Percentiles rank a stretch among this genome's conserved stretches.
phyloP scores from a whole-genome alignment of 192 early-diverging fungal species.

The Backusella australiensis region DNA sequence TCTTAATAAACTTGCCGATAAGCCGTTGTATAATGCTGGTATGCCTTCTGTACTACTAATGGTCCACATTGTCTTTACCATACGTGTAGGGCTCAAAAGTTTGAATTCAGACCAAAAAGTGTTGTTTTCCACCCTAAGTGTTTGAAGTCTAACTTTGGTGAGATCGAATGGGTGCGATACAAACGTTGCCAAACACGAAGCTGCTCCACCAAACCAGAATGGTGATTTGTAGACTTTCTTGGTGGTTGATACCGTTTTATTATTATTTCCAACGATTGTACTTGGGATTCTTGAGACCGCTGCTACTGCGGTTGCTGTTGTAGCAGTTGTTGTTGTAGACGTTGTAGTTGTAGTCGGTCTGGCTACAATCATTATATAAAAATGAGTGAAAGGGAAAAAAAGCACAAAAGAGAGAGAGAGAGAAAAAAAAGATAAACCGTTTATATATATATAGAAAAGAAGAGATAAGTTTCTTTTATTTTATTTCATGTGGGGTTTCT shows the following conservation, averaged over 20 bases:
- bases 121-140: constrained; percentile 35
- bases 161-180: constrained; percentile 85
- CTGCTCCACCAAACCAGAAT: constrained; percentile 43
- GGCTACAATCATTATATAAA: constrained; percentile 2
- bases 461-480: not conserved
- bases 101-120: constrained; percentile 10
- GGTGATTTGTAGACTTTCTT: constrained; percentile 12
- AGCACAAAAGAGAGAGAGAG: not conserved
- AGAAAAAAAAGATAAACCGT: not conserved
- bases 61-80: constrained; percentile 72
- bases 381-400: not conserved
- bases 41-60: constrained; percentile 69
- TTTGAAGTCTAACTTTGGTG: constrained; percentile 81
- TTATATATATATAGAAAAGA: constrained; percentile 3
- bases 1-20: constrained; percentile 69
- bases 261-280: not conserved
- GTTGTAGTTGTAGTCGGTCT: not conserved
- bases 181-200: constrained; percentile 54
- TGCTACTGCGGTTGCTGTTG: constrained; percentile 1
- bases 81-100: constrained; percentile 37
- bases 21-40: constrained; percentile 63
- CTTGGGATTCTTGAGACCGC: not conserved
- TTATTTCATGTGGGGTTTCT: not conserved
- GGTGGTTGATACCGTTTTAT: not conserved
- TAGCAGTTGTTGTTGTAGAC: not conserved